Conservation (phyloP, 495 filamentous ascomycete genomes). For the Penicillium parvum region DNA sequence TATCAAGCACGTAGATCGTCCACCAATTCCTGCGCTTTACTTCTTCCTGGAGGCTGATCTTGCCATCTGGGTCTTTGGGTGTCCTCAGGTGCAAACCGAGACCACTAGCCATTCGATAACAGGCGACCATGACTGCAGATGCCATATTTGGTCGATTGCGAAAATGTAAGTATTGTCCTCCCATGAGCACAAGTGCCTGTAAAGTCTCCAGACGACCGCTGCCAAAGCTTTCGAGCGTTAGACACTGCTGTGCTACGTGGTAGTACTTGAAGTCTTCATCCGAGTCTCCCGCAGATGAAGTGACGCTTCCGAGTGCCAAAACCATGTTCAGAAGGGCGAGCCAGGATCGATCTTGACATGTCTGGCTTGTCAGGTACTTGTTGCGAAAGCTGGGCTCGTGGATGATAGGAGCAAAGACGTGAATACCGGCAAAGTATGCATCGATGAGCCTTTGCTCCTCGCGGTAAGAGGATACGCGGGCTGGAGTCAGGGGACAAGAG, state of each 20-base stretch:
- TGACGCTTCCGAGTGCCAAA: constrained; percentile 64
- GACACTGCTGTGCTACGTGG: constrained; percentile 56
- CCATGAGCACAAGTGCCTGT: constrained; percentile 61
- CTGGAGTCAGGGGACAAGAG: background rate
- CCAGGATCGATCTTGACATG: constrained; percentile 53
- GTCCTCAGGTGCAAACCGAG: constrained; percentile 64
- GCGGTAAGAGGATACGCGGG: constrained; percentile 4
- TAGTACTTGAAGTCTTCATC: constrained; percentile 61
- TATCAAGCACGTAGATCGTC: constrained; percentile 65
- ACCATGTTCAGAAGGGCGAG: constrained; percentile 67
- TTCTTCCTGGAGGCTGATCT: constrained; percentile 47
- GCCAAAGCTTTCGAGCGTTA: constrained; percentile 61
- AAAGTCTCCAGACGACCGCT: constrained; percentile 63
- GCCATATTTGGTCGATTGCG: constrained; percentile 70
- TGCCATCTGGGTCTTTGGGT: constrained; percentile 36
- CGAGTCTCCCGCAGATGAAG: constrained; percentile 58
- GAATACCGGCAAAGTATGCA: constrained; percentile 6
- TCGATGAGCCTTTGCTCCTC: constrained; percentile 13
- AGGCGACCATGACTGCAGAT: constrained; percentile 46
- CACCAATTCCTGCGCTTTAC: constrained; percentile 64
- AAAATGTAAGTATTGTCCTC: constrained; percentile 69
- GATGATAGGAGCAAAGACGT: constrained; percentile 8
- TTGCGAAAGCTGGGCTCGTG: constrained; percentile 10
- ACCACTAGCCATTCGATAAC: constrained; percentile 60
- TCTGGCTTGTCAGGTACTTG: constrained; percentile 4